These are phyloP conservation scores for Leavenworthia alabamica DNA, from an alignment of 345 rosid genomes.

Conservation along the genomic window DNA sequence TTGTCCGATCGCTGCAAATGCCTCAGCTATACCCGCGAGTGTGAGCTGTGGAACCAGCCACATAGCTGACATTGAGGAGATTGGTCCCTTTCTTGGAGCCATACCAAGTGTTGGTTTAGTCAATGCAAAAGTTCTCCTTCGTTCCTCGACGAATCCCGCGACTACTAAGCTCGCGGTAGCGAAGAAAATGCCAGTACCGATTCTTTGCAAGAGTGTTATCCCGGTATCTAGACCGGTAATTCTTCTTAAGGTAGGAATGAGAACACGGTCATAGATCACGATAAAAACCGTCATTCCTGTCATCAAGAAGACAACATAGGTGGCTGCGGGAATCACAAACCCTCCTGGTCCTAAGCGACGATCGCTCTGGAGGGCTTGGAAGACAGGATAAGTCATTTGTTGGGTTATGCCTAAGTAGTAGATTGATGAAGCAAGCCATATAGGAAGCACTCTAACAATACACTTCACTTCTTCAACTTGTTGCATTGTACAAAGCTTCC, in stretches of 20 bases:
- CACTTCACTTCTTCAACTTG: constrained; percentile 76
- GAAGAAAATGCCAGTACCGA: constrained; percentile 44
- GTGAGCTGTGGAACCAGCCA: constrained; percentile 52
- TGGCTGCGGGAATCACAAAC: constrained; percentile 53
- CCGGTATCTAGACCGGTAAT: constrained; percentile 43
- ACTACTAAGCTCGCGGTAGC: constrained; percentile 33
- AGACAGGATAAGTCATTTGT: constrained; percentile 49
- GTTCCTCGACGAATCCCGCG: constrained; percentile 40
- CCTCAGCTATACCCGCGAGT: constrained; percentile 46
- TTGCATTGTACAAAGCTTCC: constrained; percentile 59
- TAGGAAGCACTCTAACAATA: constrained; percentile 48
- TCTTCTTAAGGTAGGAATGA: constrained; percentile 38
- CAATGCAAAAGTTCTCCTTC: constrained; percentile 37
- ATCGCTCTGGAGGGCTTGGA: constrained; percentile 58
- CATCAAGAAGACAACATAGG: constrained; percentile 52
- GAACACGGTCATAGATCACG: constrained; percentile 45
- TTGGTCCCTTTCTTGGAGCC: constrained; percentile 37
- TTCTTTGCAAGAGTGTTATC: constrained; percentile 38
- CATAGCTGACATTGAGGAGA: constrained; percentile 50
- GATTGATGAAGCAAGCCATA: constrained; percentile 47
- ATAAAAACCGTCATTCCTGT: constrained; percentile 43
- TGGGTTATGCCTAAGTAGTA: constrained; percentile 37
- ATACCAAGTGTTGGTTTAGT: constrained; percentile 43
- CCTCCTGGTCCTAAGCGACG: constrained; percentile 36
- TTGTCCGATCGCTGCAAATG: constrained; percentile 37